These are phyloP conservation scores for Fragaria nilgerrensis DNA, from an alignment of 306 rosid species.

Conservation along the genomic window DNA sequence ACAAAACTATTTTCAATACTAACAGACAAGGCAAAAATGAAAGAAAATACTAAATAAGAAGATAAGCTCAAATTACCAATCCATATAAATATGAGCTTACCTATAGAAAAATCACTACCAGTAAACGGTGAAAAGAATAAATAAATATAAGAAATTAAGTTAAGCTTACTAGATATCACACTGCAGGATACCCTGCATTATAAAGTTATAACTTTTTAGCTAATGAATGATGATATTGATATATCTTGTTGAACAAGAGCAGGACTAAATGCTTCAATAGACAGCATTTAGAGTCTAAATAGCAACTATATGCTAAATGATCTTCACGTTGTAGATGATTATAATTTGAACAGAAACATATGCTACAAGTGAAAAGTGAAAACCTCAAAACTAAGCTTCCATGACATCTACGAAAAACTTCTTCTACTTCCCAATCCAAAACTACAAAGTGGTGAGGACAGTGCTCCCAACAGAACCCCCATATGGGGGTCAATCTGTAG, in stretches of 20 bases:
- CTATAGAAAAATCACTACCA: too few species aligned
- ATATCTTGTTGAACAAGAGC: not conserved
- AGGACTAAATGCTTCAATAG: not conserved
- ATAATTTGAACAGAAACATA: not conserved
- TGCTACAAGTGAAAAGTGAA: not conserved
- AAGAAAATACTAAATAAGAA: too few species aligned
- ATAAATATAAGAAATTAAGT: too few species aligned
- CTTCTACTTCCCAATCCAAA: not conserved
- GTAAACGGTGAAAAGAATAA: too few species aligned
- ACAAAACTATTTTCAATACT: too few species aligned
- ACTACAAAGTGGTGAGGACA: not conserved
- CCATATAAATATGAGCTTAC: too few species aligned
- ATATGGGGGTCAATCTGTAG: not conserved
- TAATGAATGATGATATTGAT: not conserved
- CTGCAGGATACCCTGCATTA: not conserved
- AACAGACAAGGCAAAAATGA: too few species aligned
- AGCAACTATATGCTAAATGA: not conserved
- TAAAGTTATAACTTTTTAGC: not conserved
- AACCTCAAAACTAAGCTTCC: not conserved
- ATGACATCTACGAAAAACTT: not conserved
- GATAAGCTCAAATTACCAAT: too few species aligned
- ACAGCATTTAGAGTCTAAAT: not conserved
- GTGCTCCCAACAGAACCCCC: too few species aligned
- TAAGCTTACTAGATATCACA: too few species aligned
- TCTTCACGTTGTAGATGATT: not conserved